A percentile compares a stretch with the other conserved stretches of the same genome.
phyloP scores from a whole-genome alignment of 495 filamentous ascomycete genomes.

The Penicillium macrosclerotiorum region DNA sequence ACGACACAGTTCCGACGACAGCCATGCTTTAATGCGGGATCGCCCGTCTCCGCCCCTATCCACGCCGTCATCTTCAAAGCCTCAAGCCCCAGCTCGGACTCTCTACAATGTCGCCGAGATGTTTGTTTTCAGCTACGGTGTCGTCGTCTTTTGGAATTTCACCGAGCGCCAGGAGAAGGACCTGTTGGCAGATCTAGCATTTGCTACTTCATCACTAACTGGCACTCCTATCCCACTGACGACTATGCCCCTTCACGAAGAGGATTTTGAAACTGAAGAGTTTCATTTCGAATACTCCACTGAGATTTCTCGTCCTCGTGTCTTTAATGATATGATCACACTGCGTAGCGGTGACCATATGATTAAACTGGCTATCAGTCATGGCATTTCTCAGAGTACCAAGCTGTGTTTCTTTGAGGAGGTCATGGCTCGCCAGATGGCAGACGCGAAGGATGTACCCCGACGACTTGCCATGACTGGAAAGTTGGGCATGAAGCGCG shows the following conservation, averaged over 20 bases:
- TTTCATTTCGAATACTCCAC: slow-evolving; percentile 98
- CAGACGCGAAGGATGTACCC: slow-evolving; percentile 86
- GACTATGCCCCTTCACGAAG: slow-evolving; percentile 69
- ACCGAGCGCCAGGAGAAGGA: slow-evolving; percentile 95
- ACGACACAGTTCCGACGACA: slow-evolving; percentile 27
- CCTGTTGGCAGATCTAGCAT: slow-evolving; percentile 91
- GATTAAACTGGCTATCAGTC: slow-evolving; percentile 96
- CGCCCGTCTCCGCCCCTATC: slow-evolving; percentile 15
- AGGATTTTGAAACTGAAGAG: slow-evolving; percentile 96
- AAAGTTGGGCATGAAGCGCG: slow-evolving; percentile 84
- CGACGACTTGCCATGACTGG: slow-evolving; percentile 85
- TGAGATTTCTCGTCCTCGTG: slow-evolving; percentile 76
- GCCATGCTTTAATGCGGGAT: slow-evolving; percentile 17
- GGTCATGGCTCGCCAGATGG: slow-evolving; percentile 92
- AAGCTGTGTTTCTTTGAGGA: slow-evolving; percentile 97
- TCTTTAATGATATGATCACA: slow-evolving; percentile 99
- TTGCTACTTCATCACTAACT: slow-evolving; percentile 61
- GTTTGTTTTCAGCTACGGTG: slow-evolving; percentile 97
- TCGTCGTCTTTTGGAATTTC: slow-evolving; percentile 99
- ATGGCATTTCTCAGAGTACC: slow-evolving; percentile 96
- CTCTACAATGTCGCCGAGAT: slow-evolving; percentile 85
- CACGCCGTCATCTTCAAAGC: slow-evolving; percentile 13
- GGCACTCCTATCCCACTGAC: slow-evolving; percentile 58
- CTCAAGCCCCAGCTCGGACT: slow-evolving; percentile 46
- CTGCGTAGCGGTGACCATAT: slow-evolving; percentile 93